Base-by-base conservation (phyloP, 1,284 basidiomycete species). In the Takashimella tepidaria region DNA sequence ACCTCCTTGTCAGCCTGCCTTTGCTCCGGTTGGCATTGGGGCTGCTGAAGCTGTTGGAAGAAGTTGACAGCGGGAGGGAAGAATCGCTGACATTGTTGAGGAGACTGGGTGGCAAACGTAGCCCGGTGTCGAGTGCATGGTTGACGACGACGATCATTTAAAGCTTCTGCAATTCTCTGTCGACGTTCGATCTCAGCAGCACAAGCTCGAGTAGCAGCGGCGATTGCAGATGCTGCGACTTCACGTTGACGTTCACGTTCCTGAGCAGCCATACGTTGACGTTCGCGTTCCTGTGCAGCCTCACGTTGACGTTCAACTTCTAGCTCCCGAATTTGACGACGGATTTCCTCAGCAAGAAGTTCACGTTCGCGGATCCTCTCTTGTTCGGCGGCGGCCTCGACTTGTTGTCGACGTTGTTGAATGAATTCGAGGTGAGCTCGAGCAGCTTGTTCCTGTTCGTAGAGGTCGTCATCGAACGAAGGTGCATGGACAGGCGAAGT, bases 391-490 rank as follows among this genome's bases (percentile, higher is more conserved):
- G 56, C 55, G 45, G 61, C 63, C 43, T 67, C 58, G 46, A 63
- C 60, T 27, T 62, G 67, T 56, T 72, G 55, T 19, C 64, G 59
- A 19, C 69, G 63, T 37, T 66, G 63, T 51, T 66, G 70, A 51
- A 74, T 66, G 4, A 62, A 49, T 43, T 57, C 63, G 27, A 74
- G 68, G 56, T 72, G 68, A 24, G 65, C 69, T n/a, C 68, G 58
- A 21, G 67, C 70, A 23, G 66, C 65, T 44, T 58, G 63, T 50
- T 74, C 72, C 51, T 74, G 70, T 41, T 63, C 61, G 16, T 66
- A 63, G 45, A 69, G 53, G 41, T 53, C 48, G 46, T 23, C 46
- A 23, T 8, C 8, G 31, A 16, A 8, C n/a, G n/a, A n/a, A n/a
- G n/a, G n/a, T n/a, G n/a, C n/a, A n/a, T n/a, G n/a, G 31, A 8